Conservation (phyloP, 1,284 basidiomycete genomes). For the Cryptococcus sp. region DNA sequence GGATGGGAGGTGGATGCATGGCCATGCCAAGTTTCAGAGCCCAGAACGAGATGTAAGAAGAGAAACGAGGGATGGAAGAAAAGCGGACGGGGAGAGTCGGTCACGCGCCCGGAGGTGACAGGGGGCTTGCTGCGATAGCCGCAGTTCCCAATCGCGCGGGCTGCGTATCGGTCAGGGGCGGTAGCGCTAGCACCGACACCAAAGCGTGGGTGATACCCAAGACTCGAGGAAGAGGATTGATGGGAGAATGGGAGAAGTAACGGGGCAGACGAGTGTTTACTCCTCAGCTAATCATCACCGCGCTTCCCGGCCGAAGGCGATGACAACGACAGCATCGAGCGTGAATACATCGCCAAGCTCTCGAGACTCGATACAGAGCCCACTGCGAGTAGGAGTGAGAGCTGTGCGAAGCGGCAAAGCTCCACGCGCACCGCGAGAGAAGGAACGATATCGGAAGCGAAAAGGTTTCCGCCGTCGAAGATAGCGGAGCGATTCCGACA, state of each 20-base stretch:
- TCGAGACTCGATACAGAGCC: slow-evolving; percentile 8
- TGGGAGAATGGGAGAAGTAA: background rate
- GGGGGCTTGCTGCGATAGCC: slow-evolving; percentile 7
- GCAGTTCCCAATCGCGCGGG: background rate
- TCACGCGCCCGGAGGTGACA: slow-evolving; percentile 8
- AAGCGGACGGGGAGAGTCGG: slow-evolving; percentile 1
- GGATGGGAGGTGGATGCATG: slow-evolving; percentile 10
- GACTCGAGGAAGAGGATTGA: background rate
- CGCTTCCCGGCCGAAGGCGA: background rate
- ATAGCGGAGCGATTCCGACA: too few relatives aligned
- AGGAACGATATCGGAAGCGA: background rate
- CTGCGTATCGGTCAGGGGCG: too few relatives aligned
- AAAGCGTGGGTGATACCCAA: background rate
- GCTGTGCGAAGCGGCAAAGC: background rate
- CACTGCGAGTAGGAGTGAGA: slow-evolving; percentile 2
- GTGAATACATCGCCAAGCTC: slow-evolving; percentile 1
- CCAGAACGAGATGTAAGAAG: background rate
- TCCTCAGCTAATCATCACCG: background rate
- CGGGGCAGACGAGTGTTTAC: slow-evolving; percentile 1
- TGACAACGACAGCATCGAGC: background rate
- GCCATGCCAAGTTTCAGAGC: background rate
- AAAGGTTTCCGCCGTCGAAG: background rate
- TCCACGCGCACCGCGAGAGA: background rate
- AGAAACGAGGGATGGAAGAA: slow-evolving; percentile 3
- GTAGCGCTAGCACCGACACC: too few relatives aligned